Conservation (phyloP, 2,329 filamentous ascomycete genomes). For the Aureobasidium subglaciale region DNA sequence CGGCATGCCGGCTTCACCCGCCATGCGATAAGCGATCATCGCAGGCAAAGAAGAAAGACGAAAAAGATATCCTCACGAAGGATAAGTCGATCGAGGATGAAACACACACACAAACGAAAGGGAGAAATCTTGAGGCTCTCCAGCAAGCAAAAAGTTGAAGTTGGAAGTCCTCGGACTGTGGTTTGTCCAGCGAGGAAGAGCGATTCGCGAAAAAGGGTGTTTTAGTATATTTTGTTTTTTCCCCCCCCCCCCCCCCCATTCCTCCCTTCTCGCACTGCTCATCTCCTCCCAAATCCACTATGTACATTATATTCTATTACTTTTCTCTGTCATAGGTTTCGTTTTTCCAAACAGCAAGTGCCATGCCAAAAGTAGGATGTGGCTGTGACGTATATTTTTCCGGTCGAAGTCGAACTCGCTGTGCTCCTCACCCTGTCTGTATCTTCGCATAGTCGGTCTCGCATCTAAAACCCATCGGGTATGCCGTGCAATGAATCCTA, state of each 20-base stretch:
- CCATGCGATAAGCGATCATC: constrained; percentile 16
- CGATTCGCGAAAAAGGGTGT: not conserved
- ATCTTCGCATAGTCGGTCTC: too few species aligned
- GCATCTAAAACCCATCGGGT: too few species aligned
- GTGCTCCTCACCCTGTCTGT: too few species aligned
- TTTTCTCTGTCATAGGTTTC: not conserved
- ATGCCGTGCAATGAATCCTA: too few species aligned
- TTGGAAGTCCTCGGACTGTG: not conserved
- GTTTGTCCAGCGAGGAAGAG: not conserved
- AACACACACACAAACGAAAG: not conserved
- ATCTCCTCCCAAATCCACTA: not conserved
- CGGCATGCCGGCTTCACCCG: constrained; percentile 34
- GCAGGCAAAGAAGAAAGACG: not conserved
- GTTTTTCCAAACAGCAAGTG: too few species aligned
- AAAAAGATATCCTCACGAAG: not conserved
- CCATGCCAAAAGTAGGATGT: too few species aligned
- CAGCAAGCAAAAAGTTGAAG: not conserved
- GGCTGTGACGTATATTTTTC: too few species aligned
- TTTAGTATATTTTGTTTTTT: not conserved
- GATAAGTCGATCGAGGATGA: not conserved
- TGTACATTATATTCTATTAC: constrained; percentile 6
- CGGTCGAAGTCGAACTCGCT: too few species aligned
- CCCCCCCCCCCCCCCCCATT: not conserved
- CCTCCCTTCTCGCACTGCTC: not conserved
- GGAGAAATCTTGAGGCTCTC: not conserved